Evolutionary conservation across 176 grass and related monocot genomes (phyloP), one percentile per base, ranked within the genome.

Genomic region (Lolium rigidum): DNA sequence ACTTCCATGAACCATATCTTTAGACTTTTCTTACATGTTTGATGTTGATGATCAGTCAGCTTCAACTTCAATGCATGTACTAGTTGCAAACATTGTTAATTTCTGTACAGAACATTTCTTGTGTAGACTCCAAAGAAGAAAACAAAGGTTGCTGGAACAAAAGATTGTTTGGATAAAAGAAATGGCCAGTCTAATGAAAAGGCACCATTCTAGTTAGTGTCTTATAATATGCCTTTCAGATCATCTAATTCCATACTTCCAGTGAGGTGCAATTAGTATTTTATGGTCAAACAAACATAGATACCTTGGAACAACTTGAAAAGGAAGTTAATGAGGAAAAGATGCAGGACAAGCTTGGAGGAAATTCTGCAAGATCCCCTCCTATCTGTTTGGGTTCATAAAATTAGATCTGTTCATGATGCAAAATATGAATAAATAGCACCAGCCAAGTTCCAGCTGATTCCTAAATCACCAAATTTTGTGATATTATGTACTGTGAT

Each of bases 281-380:
- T 83, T 43, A 74, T 83, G 31, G 24, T 60, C n/a, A 57, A 74
- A 48, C 49, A 68, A 74, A 74, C 18, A 68, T 85, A 89, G 88
- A 76, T 80, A 38, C 39, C 39, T 76, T 77, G 48, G 70, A 89
- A 67, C 75, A 84, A 59, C 58, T 28, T 16, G 83, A 77, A 54
- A 80, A 87, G 17, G 89, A 12, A 84, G 80, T 79, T 87, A 81
- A 43, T 31, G 90, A 90, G 10, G 83, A 86, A 84, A 67, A 79
- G n/a, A 38, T 74, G 58, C 62, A 78, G 70, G 88, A 86, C 22
- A 92, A 88, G 77, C 83, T 69, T 88, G 43, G 57, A 15, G 93
- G 80, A 17, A 70, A 89, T 70, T 74, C 79, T 74, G 93, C 92
- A 92, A 75, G 86, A 71, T 25, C 50, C 4, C 37, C 25, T 12